phyloP scores from a whole-genome alignment of 2,329 filamentous ascomycete species.

The Exserohilum turcica region DNA sequence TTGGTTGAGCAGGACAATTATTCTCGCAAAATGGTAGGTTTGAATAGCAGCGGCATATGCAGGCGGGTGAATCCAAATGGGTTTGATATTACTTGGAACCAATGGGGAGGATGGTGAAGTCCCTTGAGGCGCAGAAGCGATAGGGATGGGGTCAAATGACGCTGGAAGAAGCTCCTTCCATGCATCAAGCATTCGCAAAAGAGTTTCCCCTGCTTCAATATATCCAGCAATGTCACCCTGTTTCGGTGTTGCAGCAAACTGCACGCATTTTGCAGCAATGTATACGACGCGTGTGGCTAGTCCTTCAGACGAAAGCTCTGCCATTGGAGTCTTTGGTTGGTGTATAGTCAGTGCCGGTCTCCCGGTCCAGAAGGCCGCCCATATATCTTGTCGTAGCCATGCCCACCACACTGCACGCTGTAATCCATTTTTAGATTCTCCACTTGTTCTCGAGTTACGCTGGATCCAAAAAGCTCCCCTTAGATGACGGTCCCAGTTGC shows the following conservation, averaged over 20 bases:
- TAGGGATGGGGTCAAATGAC: slow-evolving; percentile 52
- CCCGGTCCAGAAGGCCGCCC: slow-evolving; percentile 65
- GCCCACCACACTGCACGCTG: slow-evolving; percentile 68
- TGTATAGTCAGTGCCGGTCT: slow-evolving; percentile 63
- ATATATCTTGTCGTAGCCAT: slow-evolving; percentile 68
- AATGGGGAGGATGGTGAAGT: slow-evolving; percentile 12
- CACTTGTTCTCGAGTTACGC: slow-evolving; percentile 63
- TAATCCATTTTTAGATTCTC: slow-evolving; percentile 59
- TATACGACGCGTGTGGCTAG: slow-evolving; percentile 60
- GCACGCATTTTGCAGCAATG: slow-evolving; percentile 62
- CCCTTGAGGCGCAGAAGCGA: slow-evolving; percentile 6
- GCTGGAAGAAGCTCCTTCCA: slow-evolving; percentile 54
- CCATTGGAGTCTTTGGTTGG: slow-evolving; percentile 57
- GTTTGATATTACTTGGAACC: slow-evolving; percentile 15
- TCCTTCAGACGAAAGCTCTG: slow-evolving; percentile 57
- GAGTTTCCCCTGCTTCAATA: slow-evolving; percentile 53
- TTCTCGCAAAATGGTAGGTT: slow-evolving; percentile 58
- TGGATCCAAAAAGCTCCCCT: slow-evolving; percentile 70
- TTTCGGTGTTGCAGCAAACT: slow-evolving; percentile 60
- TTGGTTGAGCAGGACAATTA: slow-evolving; percentile 59
- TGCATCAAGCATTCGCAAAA: slow-evolving; percentile 57
- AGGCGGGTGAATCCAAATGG: slow-evolving; percentile 38
- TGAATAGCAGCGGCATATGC: slow-evolving; percentile 55
- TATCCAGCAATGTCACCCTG: slow-evolving; percentile 43
- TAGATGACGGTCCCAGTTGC: slow-evolving; percentile 66